A percentile compares a stretch with the other conserved stretches of the same genome.
Conservation (phyloP, 305 asterid genomes). For the Withania somnifera region DNA sequence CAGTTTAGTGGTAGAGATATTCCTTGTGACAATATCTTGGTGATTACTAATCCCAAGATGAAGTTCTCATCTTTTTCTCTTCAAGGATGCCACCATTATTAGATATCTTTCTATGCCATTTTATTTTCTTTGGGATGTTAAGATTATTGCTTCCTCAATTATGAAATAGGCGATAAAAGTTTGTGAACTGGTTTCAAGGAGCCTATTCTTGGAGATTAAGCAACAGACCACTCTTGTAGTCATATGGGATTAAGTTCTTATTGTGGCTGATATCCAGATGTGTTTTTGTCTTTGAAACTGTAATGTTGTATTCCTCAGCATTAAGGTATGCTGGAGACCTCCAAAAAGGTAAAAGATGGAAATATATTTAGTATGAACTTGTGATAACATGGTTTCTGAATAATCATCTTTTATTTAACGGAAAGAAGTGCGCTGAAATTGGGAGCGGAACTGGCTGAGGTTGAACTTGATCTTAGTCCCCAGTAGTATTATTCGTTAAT, state of each 20-base stretch:
- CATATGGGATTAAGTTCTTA: neutral
- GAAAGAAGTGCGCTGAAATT: neutral
- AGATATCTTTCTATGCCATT: neutral
- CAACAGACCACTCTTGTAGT: neutral
- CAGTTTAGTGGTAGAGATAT: neutral
- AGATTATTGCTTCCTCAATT: neutral
- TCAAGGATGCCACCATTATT: neutral
- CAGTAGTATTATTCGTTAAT: neutral
- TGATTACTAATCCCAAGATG: neutral
- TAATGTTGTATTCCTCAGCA: too few relatives aligned
- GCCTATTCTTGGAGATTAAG: neutral
- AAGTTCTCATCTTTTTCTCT: neutral
- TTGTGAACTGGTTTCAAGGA: neutral
- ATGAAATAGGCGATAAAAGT: neutral
- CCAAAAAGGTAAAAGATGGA: too few relatives aligned
- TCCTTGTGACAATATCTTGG: neutral
- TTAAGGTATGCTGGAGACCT: too few relatives aligned
- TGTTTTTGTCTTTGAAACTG: too few relatives aligned
- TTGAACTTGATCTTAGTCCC: neutral
- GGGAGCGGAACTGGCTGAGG: neutral
- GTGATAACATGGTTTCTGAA: neutral
- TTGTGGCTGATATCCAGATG: neutral
- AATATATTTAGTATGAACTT: neutral
- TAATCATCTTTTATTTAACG: neutral
- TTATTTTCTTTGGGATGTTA: neutral